Percentiles rank a stretch among this genome's conserved stretches.
phyloP scores from a whole-genome alignment of 2,329 filamentous ascomycete genomes.

The Cordyceps militaris region DNA sequence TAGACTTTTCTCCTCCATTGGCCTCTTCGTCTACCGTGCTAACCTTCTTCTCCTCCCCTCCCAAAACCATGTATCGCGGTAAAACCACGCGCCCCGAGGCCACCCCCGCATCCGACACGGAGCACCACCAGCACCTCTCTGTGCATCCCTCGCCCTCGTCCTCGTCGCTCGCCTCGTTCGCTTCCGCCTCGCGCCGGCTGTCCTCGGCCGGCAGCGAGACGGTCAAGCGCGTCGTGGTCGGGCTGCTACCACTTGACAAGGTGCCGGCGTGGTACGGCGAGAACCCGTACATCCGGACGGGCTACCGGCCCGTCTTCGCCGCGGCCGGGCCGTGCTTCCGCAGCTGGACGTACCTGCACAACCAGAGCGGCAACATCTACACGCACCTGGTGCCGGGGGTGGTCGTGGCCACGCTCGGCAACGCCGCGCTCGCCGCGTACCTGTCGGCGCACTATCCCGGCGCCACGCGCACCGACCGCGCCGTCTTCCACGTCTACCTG shows the following conservation, averaged over 20 bases:
- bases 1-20: not conserved
- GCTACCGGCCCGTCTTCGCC: constrained; percentile 35
- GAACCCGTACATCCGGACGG: constrained; percentile 33
- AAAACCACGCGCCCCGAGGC: not conserved
- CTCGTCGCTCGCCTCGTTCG: not conserved
- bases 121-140: not conserved
- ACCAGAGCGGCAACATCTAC: constrained; percentile 28
- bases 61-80: not conserved
- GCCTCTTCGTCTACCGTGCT: not conserved
- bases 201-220: not conserved
- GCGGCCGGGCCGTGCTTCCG: constrained; percentile 29
- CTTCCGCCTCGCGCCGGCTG: not conserved
- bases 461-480: constrained; percentile 25
- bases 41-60: not conserved
- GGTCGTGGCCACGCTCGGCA: constrained; percentile 26
- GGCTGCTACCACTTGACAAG: constrained; percentile 22
- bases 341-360: constrained; percentile 34
- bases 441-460: constrained; percentile 25
- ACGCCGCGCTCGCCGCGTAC: constrained; percentile 20
- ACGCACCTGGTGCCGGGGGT: constrained; percentile 36
- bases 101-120: not conserved
- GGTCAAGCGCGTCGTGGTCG: not conserved
- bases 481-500: constrained; percentile 35
- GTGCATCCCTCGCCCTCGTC: not conserved
- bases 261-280: constrained; percentile 36